Evolutionary conservation across 306 rosid genomes (phyloP).

Genomic region (Quercus agrifolia): DNA sequence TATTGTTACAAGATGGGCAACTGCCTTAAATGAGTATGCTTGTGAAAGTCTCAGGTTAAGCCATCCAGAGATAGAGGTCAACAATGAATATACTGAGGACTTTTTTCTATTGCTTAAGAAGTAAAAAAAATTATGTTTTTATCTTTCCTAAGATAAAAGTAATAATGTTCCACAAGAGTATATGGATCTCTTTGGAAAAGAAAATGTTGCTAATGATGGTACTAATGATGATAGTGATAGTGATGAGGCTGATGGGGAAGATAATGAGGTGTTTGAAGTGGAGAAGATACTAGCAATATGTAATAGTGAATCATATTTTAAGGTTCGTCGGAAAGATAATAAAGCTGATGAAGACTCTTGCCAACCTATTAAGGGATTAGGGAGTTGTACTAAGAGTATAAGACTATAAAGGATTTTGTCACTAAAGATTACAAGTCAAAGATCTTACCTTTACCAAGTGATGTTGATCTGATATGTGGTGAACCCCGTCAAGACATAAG

Average conservation of each 20-base stretch:
- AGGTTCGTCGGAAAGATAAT: slow-evolving; percentile 79
- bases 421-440: slow-evolving; percentile 37
- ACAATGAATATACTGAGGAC: slow-evolving; percentile 69
- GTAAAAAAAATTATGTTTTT: slow-evolving; percentile 47
- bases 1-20: slow-evolving; percentile 60
- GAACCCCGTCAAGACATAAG: slow-evolving; percentile 97
- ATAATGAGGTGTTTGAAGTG: slow-evolving; percentile 56
- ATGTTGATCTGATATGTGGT: slow-evolving; percentile 81
- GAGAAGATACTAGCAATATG: slow-evolving; percentile 43
- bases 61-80: slow-evolving; percentile 77
- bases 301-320: slow-evolving; percentile 58
- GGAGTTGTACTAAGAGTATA: slow-evolving; percentile 35
- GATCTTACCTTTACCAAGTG: slow-evolving; percentile 70
- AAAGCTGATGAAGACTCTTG: slow-evolving; percentile 59
- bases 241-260: slow-evolving; percentile 8
- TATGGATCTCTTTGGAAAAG: slow-evolving; percentile 18
- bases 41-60: slow-evolving; percentile 55
- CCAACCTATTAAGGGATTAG: slow-evolving; percentile 67
- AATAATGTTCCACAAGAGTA: slow-evolving; percentile 38
- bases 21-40: slow-evolving; percentile 57
- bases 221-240: slow-evolving; percentile 13
- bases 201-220: slow-evolving; percentile 19
- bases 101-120: slow-evolving; percentile 51
- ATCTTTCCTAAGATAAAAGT: slow-evolving; percentile 34
- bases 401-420: slow-evolving; percentile 46